Conservation (phyloP, 2,329 filamentous ascomycete species). For the Botrytis aclada region DNA sequence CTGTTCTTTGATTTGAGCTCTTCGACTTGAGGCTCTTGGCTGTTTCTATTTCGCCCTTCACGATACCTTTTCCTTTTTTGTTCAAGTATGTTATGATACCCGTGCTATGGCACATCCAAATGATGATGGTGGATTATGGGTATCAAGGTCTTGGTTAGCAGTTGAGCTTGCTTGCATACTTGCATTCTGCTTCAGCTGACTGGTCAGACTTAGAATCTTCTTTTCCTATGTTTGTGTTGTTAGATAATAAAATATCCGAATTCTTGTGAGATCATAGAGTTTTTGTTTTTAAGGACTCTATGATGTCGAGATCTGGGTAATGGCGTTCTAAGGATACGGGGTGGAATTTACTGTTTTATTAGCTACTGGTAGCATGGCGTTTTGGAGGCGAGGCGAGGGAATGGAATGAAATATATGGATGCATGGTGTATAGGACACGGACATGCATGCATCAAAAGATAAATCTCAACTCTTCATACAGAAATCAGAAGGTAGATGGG, state of each 20-base stretch:
- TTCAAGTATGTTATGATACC: slow-evolving; percentile 33
- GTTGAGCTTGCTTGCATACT: not conserved
- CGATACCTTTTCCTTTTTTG: slow-evolving; percentile 32
- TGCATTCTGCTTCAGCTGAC: slow-evolving; percentile 11
- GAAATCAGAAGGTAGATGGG: not conserved
- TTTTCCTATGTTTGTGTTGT: slow-evolving; percentile 22
- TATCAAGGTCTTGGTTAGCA: slow-evolving; percentile 25
- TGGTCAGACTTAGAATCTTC: slow-evolving; percentile 7
- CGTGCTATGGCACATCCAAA: slow-evolving; percentile 34
- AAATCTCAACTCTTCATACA: slow-evolving; percentile 18
- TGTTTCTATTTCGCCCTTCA: slow-evolving; percentile 25
- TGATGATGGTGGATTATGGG: slow-evolving; percentile 26
- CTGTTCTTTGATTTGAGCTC: slow-evolving; percentile 21
- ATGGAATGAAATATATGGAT: not conserved
- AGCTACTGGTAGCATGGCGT: slow-evolving; percentile 5
- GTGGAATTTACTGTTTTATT: not conserved
- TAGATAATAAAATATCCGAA: slow-evolving; percentile 15
- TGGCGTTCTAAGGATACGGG: slow-evolving; percentile 7
- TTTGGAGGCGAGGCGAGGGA: not conserved
- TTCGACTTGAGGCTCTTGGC: slow-evolving; percentile 21
- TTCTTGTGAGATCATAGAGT: slow-evolving; percentile 31
- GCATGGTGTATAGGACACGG: not conserved
- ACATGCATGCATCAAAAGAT: slow-evolving; percentile 6
- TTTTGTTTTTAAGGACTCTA: slow-evolving; percentile 24
- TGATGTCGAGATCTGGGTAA: slow-evolving; percentile 31